Evolutionary conservation across 2,329 filamentous ascomycete species (phyloP).

Genomic region (Blastomyces percursus): DNA sequence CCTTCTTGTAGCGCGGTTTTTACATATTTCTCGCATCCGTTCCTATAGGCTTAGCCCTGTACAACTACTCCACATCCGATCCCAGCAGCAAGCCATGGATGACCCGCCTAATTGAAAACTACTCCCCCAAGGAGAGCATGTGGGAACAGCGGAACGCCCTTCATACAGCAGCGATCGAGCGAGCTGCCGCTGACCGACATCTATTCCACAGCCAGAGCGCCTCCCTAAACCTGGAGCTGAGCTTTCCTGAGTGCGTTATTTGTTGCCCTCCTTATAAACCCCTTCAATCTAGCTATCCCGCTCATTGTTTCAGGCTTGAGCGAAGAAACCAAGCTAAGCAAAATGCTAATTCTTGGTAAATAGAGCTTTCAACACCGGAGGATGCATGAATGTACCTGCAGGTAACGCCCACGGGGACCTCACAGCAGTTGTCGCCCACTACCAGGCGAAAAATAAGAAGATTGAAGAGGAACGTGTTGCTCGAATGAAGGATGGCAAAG

Average conservation of each 20-base stretch:
- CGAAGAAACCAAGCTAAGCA: background rate
- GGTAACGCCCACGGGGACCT: slow-evolving; percentile 49
- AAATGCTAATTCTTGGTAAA: background rate
- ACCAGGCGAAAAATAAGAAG: slow-evolving; percentile 47
- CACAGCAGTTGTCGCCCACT: slow-evolving; percentile 51
- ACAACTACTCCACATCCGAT: slow-evolving; percentile 31
- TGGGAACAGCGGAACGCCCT: slow-evolving; percentile 49
- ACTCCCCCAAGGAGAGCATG: slow-evolving; percentile 42
- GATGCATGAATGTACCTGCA: slow-evolving; percentile 53
- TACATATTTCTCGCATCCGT: slow-evolving; percentile 36
- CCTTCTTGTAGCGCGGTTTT: slow-evolving; percentile 34
- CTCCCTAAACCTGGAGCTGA: slow-evolving; percentile 42
- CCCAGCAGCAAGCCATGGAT: slow-evolving; percentile 32
- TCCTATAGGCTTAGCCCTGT: slow-evolving; percentile 33
- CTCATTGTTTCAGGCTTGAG: slow-evolving; percentile 1
- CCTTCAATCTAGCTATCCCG: background rate
- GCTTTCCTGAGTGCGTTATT: slow-evolving; percentile 52
- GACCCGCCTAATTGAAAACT: slow-evolving; percentile 44
- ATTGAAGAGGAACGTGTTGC: slow-evolving; percentile 46
- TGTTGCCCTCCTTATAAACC: background rate
- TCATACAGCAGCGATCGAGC: slow-evolving; percentile 51
- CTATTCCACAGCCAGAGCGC: slow-evolving; percentile 42
- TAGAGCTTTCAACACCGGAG: slow-evolving; percentile 52
- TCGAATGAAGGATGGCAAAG: slow-evolving; percentile 35
- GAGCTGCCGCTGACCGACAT: slow-evolving; percentile 51